Evolutionary conservation across 2,329 filamentous ascomycete genomes (phyloP), one percentile per base, ranked within the genome.

Genomic region (Fusarium decemcellulare): DNA sequence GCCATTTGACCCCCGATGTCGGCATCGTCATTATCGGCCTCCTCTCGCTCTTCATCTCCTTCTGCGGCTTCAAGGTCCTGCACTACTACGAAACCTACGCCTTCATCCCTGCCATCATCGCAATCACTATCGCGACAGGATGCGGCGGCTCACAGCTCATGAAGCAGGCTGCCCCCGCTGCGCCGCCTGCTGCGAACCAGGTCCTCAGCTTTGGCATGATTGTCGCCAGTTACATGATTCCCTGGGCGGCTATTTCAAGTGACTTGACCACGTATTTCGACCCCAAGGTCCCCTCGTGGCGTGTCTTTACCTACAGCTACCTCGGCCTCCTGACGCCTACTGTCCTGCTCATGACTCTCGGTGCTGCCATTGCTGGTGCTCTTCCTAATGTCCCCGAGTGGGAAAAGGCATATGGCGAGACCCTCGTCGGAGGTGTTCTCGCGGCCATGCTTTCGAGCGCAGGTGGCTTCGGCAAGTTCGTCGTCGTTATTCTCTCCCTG

Each of bases 281-380:
- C 54, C 88, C 88, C 23, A 84, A 83, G 56, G 86, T 85, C 3
- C 83, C 87, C 2, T 83, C 82, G 76, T 87, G 77, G 77, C 77
- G 78, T 6, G 77, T 90, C 61, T 89, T 89, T 58, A 61, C 80
- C 5, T 91, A 91, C 72, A 85, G 83, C 2, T 91, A 88, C 73
- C 70, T 82, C 12, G 89, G 90, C 10, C 82, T 90, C 3, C 76
- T 83, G 8, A 68, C 87, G 6, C 88, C 88, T 0, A 87, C 87
- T 0, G 81, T 89, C 39, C 81, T 87, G 0, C 82, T 91, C 53
- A 90, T 92, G 88, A 83, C 82, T 1, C 84, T 91, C 1, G 90
- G 90, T 8, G 87, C 89, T 10, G 89, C 89, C n/a, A 89, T 92
- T 44, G 88, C 85, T 16, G 88, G 88, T 8, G 88, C 88, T 32